Evolutionary conservation across 108 stramenopile genomes (phyloP), one percentile per base, ranked within the genome.

Genomic region (Pseudonitzschia multistriata): DNA sequence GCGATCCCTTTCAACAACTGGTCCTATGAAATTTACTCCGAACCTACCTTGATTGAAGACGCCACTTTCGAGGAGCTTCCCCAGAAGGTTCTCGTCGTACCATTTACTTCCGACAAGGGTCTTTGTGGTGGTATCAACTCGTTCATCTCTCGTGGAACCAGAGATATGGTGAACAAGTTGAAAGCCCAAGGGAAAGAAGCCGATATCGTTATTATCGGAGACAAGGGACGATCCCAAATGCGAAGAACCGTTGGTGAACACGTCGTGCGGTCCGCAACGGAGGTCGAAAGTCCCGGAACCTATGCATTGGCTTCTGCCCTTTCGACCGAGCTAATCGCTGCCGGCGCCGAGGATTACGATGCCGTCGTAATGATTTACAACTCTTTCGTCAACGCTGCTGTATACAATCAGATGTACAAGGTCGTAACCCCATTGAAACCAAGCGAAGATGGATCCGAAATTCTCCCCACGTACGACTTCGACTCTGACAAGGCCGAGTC

Each of bases 61-160:
- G 86, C 85, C 29, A 90, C 80, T 49, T 92, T 76, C 71, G 94
- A 94, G 45, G 90, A 94, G 64, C 61, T 96, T 40, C 96, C 95
- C 28, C 80, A 97, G 66, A 97, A 90, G 80, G 71, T 62, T 59
- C 77, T 99, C 21, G 72, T 99, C 77, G 90, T 99, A 31, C 88
- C 97, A 63, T 75, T 99, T 35, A 88, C 95, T 49, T 90, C 97
- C 62, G 98, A 99, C 71, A 96, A 96, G 72, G 99, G 99, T 72
- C 96, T 99, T 53, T 99, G 99, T 79, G 99, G 99, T 76, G 98
- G 98, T 83, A 72, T 98, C 68, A 96, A 97, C 92, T 92, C 96
- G 14, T 96, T 88, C 88, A 90, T 99, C 62, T 83, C 96, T 67
- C 94, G 97, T 72, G 73, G 70, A 31, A 76, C 78, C 70, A 91